These are phyloP conservation scores for Plasmodium sp. DNA, from an alignment of 169 alveolate species.

Conservation along the genomic window DNA sequence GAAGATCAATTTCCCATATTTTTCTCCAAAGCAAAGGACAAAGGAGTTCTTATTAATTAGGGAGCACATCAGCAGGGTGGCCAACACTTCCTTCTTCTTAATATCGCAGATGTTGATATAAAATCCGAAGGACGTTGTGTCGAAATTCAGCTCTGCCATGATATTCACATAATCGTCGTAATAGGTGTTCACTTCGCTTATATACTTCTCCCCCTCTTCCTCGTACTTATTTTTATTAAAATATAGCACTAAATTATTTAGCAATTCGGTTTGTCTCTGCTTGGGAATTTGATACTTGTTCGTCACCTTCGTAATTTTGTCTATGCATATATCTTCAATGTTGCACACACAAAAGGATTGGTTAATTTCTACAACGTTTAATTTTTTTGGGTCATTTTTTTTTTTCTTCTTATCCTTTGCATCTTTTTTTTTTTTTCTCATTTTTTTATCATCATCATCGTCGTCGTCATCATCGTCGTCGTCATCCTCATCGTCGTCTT, in stretches of 20 bases:
- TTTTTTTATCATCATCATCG: neutral
- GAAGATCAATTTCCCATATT: conserved; percentile 63
- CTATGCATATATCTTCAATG: conserved; percentile 71
- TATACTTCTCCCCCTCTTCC: conserved; percentile 74
- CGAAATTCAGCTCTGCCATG: conserved; percentile 59
- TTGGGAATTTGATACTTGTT: conserved; percentile 48
- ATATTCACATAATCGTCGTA: conserved; percentile 67
- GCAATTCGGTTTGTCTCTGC: conserved; percentile 45
- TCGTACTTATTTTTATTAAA: conserved; percentile 68
- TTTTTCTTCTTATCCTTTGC: conserved; percentile 14
- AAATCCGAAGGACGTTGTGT: conserved; percentile 63
- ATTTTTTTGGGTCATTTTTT: conserved; percentile 52
- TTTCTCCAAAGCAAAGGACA: conserved; percentile 60
- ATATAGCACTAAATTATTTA: conserved; percentile 67
- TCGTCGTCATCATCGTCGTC: conserved; percentile 15
- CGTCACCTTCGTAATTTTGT: conserved; percentile 27
- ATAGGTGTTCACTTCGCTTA: conserved; percentile 47
- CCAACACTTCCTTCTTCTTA: conserved; percentile 60
- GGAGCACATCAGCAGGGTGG: conserved; percentile 39
- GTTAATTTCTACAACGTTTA: conserved; percentile 46
- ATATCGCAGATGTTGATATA: conserved; percentile 53
- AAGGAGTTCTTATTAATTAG: conserved; percentile 62
- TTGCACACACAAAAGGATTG: conserved; percentile 71
- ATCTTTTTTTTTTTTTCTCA: neutral
- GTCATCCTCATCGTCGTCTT: conserved; percentile 14